Evolutionary conservation across 2,329 filamentous ascomycete species (phyloP), one percentile per base, ranked within the genome.

Genomic region (Aspergillus nomiae): DNA sequence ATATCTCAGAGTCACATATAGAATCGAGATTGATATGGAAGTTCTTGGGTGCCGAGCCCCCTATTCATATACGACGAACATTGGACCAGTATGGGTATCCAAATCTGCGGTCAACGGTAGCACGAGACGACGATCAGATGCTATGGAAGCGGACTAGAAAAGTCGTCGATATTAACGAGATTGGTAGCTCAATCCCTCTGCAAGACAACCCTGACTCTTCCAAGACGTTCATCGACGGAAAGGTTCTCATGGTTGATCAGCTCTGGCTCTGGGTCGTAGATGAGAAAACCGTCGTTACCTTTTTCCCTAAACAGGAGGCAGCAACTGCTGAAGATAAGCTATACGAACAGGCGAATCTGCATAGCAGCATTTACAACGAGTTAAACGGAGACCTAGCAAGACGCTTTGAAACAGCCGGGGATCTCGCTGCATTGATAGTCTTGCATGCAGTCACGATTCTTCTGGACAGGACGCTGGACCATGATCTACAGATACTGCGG

Each of bases 201-300:
- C 60, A 65, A 2, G 66, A 71, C n/a, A 56, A 68, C 8, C 53
- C 61, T 1, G 65, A 70, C 0, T 56, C 63, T 0, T 38, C 63
- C 2, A 63, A 65, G 5, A 60, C 59, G 28, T 75, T 75, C 21
- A 69, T 71, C 66, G 73, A 76, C 54, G 74, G 74, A 3, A 76
- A 75, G 59, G 88, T 89, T 45, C 81, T 90, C n/a, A 89, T 90
- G 86, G 85, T 90, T 0, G 88, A 90, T 62, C 87, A 90, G 68
- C 73, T 90, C 1, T 90, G 87, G 87, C 72, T 89, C 0, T 80
- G 77, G 77, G 74, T 80, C 45, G 68, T 78, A 10, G 76, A 80
- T 56, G 59, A 70, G 21, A 75, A 73, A 59, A 76, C 74, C 10
- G 67, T 76, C 26, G 66, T 76, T 3, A 76, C 74, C 3, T 75